Conservation (phyloP, 2,329 filamentous ascomycete genomes). For the Leptoxyphium fumago region DNA sequence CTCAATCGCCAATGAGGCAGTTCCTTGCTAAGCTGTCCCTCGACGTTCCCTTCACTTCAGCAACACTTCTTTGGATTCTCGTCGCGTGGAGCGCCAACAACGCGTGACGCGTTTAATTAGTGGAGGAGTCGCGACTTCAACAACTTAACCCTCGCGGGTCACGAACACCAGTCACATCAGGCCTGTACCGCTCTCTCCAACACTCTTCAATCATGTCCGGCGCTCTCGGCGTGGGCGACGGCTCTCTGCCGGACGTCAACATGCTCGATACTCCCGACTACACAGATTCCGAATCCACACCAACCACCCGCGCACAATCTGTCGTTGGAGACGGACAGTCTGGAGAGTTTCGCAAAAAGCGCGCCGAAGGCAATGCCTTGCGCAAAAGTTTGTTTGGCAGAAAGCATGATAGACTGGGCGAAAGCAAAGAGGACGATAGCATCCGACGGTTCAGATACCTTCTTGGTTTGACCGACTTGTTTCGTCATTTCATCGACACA, state of each 20-base stretch:
- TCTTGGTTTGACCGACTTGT: constrained; percentile 85
- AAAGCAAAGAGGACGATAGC: constrained; percentile 94
- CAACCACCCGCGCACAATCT: constrained; percentile 64
- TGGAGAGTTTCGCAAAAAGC: constrained; percentile 65
- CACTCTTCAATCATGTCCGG: background rate
- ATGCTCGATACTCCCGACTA: constrained; percentile 48
- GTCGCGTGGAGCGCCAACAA: no score
- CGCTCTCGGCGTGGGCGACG: constrained; percentile 14
- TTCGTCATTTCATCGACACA: constrained; percentile 96
- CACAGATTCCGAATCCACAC: constrained; percentile 52
- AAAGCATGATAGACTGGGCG: constrained; percentile 82
- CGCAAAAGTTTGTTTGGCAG: constrained; percentile 86
- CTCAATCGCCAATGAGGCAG: no score
- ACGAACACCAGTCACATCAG: no score
- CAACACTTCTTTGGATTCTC: no score
- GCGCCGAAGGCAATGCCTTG: constrained; percentile 76
- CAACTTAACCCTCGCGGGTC: no score
- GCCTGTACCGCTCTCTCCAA: background rate
- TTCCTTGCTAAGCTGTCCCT: no score
- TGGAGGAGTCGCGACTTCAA: no score
- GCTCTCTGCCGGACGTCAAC: constrained; percentile 15
- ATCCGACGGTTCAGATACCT: constrained; percentile 90
- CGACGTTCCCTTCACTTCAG: no score
- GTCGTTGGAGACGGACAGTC: constrained; percentile 57
- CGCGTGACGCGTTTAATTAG: no score